Evolutionary conservation across 169 alveolate species (phyloP).

Genomic region (Perkinsus olseni): DNA sequence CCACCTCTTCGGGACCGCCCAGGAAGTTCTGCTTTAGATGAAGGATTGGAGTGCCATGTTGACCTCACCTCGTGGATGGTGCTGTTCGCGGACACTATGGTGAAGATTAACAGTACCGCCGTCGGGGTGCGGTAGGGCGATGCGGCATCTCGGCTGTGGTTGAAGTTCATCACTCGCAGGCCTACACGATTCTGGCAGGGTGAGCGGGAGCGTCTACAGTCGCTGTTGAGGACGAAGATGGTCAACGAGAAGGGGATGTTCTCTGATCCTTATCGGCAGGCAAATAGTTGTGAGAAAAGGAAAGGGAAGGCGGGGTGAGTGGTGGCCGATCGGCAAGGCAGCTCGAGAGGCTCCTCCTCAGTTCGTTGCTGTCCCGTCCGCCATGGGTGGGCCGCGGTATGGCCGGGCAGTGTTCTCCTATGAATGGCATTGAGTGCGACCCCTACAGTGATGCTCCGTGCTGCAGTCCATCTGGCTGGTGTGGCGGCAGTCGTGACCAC

Average conservation of each 20-base stretch:
- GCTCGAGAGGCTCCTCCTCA: too few species aligned
- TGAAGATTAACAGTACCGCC: constrained; percentile 4
- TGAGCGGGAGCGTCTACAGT: too few species aligned
- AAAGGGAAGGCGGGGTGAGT: constrained; percentile 3
- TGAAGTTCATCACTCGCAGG: too few species aligned
- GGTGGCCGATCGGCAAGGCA: constrained; percentile 13
- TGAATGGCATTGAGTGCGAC: too few species aligned
- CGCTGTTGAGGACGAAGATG: background rate
- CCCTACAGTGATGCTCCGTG: constrained; percentile 6
- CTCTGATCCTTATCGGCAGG: constrained; percentile 42
- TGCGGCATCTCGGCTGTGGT: background rate
- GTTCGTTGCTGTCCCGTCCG: too few species aligned
- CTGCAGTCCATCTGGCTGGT: constrained; percentile 48
- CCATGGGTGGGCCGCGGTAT: too few species aligned
- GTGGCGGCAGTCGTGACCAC: constrained; percentile 39
- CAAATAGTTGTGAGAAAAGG: constrained; percentile 20
- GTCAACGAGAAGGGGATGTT: constrained; percentile 5
- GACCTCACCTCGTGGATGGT: constrained; percentile 52
- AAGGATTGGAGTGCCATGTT: constrained; percentile 45
- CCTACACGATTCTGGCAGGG: too few species aligned
- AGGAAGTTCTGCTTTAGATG: constrained; percentile 8
- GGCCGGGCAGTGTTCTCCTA: too few species aligned
- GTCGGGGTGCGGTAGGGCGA: background rate
- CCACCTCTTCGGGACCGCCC: too few species aligned
- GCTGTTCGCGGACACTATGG: constrained; percentile 30